Base-by-base conservation (phyloP, 768 basidiomycete species). In the Boletus reticuloceps region DNA sequence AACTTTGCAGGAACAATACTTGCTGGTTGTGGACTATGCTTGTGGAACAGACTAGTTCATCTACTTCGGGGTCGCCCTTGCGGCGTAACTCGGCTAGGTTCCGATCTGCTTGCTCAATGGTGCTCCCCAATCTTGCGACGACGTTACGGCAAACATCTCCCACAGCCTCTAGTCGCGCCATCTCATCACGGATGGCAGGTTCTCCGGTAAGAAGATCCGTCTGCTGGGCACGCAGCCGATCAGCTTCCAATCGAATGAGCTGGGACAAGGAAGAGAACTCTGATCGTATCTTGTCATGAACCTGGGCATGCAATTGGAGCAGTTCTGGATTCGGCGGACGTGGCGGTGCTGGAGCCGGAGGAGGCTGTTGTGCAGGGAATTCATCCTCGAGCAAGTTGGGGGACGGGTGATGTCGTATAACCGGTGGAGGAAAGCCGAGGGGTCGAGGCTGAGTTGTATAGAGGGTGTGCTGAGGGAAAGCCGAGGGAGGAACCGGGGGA, bases 21-120 rank as follows among this genome's bases (percentile, higher is more conserved):
- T 53, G 97, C 97, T 99, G 97, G 73, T 96, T 96, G 68, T 97
- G 88, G 32, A 99, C 96, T 49, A 99, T 98, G 29, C 84, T 91
- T 12, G 92, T 96, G 29, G 92, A 88, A 70, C 97, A 99, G 2
- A 98, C 86, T 51, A 98, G 81, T 75, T 99, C 97, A 72, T 99
- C 97, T 11, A 98, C 94, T 60, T 90, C 89, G 13, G 92, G 91
- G 70, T 95, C 93, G 32, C 91, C 93, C 72, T 88, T 89, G 56
- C 83, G 76, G 59, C 86, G 83, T 59, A 97, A 73, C 62, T 95
- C 92, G 29, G 80, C 70, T 27, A 97, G 77, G 65, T 90, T 86
- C 51, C 79, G 75, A 67, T 95, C 89, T 17, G 82, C 90, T 51
- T 80, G 79, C 9, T 75, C 70, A 7, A 98, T 84, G 9, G 84